These are phyloP conservation scores for Puccinia polysora DNA, from an alignment of 1,284 basidiomycete species.

Conservation along the genomic window DNA sequence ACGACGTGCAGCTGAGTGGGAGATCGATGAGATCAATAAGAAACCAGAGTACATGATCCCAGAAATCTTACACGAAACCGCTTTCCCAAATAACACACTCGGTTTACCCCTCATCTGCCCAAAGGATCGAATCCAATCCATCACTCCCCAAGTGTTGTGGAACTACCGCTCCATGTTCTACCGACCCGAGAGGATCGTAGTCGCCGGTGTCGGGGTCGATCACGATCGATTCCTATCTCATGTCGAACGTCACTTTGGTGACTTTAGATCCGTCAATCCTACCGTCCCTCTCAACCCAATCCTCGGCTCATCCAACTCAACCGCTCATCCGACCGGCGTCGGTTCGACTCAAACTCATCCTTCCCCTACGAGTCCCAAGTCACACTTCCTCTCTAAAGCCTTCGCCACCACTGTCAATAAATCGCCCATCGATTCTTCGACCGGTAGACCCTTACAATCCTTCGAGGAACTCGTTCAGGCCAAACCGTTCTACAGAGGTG, in stretches of 20 bases:
- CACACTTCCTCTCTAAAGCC: conserved; percentile 31
- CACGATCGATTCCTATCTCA: conserved; percentile 30
- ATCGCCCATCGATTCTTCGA: conserved; percentile 21
- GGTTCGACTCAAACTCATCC: neutral
- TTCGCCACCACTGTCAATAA: conserved; percentile 15
- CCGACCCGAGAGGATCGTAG: conserved; percentile 37
- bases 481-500: conserved; percentile 26
- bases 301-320: neutral
- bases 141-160: conserved; percentile 28
- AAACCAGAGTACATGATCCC: conserved; percentile 38
- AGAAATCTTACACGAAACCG: conserved; percentile 37
- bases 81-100: conserved; percentile 39
- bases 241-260: conserved; percentile 23
- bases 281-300: neutral
- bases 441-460: conserved; percentile 18
- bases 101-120: conserved; percentile 42
- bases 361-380: neutral
- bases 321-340: neutral
- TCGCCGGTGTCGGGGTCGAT: conserved; percentile 40
- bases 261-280: conserved; percentile 14
- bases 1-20: conserved; percentile 33
- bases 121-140: conserved; percentile 28
- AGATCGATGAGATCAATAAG: conserved; percentile 35
- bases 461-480: conserved; percentile 37
- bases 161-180: conserved; percentile 30